A percentile compares a stretch with the other conserved stretches of the same genome.
phyloP scores from a whole-genome alignment of 1,139 yeast species.

The Hanseniaspora sp. region DNA sequence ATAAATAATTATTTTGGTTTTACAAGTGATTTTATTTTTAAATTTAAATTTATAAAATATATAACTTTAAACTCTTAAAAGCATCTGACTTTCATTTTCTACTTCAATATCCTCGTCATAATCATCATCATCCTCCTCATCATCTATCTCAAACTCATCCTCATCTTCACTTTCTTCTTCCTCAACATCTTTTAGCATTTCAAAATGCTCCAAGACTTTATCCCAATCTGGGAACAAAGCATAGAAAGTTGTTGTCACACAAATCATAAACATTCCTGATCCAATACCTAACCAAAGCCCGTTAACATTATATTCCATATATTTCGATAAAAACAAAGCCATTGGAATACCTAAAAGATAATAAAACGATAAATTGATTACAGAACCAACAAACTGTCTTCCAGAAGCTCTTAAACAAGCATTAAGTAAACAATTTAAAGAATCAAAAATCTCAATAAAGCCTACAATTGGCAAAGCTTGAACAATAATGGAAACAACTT shows the following conservation, averaged over 20 bases:
- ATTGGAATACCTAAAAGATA: constrained; percentile 62
- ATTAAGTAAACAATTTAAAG: constrained; percentile 71
- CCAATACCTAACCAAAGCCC: constrained; percentile 92
- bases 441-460: constrained; percentile 63
- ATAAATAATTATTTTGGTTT: too few relatives aligned
- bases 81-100: background rate
- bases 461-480: constrained; percentile 64
- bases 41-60: too few relatives aligned
- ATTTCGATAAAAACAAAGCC: constrained; percentile 53
- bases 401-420: constrained; percentile 84
- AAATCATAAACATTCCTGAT: constrained; percentile 60
- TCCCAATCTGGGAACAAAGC: constrained; percentile 49
- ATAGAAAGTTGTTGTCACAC: constrained; percentile 45
- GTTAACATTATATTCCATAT: constrained; percentile 39
- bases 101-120: constrained; percentile 2
- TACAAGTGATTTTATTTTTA: too few relatives aligned
- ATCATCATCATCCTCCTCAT: constrained; percentile 24
- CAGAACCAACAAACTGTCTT: constrained; percentile 71
- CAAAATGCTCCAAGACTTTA: constrained; percentile 37
- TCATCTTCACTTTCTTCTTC: constrained; percentile 26
- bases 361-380: constrained; percentile 63
- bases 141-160: constrained; percentile 22
- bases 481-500: constrained; percentile 43
- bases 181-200: constrained; percentile 32
- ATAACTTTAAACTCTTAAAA: background rate